Evolutionary conservation across 2,329 filamentous ascomycete species (phyloP).

Genomic region (Elsinoe arachidis): DNA sequence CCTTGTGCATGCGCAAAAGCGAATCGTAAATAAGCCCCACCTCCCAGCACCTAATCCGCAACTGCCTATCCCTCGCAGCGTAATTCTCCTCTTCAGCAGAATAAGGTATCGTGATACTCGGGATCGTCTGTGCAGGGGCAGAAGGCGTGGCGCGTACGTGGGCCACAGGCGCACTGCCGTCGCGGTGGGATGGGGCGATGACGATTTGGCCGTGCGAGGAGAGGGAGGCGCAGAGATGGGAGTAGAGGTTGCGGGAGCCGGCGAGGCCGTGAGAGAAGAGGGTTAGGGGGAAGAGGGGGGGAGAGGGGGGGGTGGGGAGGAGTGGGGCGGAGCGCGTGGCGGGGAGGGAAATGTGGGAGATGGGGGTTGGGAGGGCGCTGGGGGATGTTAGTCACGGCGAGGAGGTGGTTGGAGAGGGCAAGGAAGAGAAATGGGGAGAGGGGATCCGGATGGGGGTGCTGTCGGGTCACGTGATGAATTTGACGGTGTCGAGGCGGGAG

Average conservation of each 20-base stretch:
- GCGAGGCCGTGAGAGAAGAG: slow-evolving; percentile 82
- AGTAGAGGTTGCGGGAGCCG: slow-evolving; percentile 74
- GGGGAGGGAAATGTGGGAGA: slow-evolving; percentile 66
- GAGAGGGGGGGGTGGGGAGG: slow-evolving; percentile 39
- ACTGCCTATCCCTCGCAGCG: slow-evolving; percentile 58
- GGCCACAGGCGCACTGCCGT: slow-evolving; percentile 69
- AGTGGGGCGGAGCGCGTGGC: slow-evolving; percentile 63
- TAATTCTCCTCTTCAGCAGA: slow-evolving; percentile 57
- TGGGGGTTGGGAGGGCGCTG: slow-evolving; percentile 45
- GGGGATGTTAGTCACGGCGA: not conserved
- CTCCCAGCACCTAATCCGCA: slow-evolving; percentile 72
- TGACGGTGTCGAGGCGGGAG: no score
- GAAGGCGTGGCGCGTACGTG: slow-evolving; percentile 55
- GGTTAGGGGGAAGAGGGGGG: slow-evolving; percentile 64
- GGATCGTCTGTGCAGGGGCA: slow-evolving; percentile 32
- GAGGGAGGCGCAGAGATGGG: slow-evolving; percentile 68
- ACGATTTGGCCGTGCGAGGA: slow-evolving; percentile 76
- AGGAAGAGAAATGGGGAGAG: not conserved
- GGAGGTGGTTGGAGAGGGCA: not conserved
- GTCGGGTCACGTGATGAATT: not conserved
- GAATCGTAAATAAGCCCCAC: slow-evolving; percentile 62
- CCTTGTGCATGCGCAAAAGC: slow-evolving; percentile 56
- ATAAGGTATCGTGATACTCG: slow-evolving; percentile 48
- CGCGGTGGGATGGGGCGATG: slow-evolving; percentile 72
- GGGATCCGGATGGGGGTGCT: no score